These are phyloP conservation scores for Royoungia palumana DNA, from an alignment of 768 basidiomycete species.

Conservation along the genomic window DNA sequence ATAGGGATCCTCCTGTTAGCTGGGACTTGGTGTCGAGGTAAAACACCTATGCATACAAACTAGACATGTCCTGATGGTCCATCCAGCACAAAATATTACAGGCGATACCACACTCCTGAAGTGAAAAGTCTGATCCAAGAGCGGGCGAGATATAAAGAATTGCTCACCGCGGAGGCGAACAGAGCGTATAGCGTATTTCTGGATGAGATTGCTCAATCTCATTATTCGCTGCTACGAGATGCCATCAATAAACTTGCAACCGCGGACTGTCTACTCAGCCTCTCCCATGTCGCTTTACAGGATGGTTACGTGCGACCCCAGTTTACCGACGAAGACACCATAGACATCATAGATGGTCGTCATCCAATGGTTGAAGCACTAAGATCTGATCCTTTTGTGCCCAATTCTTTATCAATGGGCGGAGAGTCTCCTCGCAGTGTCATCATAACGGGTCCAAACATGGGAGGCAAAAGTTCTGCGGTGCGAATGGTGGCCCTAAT, in stretches of 20 bases:
- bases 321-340: conserved; percentile 60
- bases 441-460: conserved; percentile 83
- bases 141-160: conserved; percentile 72
- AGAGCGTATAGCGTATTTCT: conserved; percentile 68
- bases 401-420: conserved; percentile 73
- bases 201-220: conserved; percentile 58
- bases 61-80: neutral
- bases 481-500: conserved; percentile 79
- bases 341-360: conserved; percentile 79
- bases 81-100: conserved; percentile 62
- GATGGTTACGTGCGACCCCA: conserved; percentile 75
- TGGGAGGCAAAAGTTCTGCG: conserved; percentile 85
- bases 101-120: conserved; percentile 75
- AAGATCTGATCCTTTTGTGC: conserved; percentile 77
- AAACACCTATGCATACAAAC: neutral
- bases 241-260: conserved; percentile 77
- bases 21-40: conserved; percentile 73
- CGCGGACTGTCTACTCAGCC: conserved; percentile 83
- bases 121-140: conserved; percentile 62
- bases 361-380: conserved; percentile 92
- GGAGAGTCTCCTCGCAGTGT: conserved; percentile 49
- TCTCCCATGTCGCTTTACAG: conserved; percentile 75
- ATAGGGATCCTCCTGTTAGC: conserved; percentile 40
- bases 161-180: conserved; percentile 60
- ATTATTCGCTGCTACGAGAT: conserved; percentile 71